Conservation (phyloP, 2,329 filamentous ascomycete genomes). For the Blastomyces gilchristii region DNA sequence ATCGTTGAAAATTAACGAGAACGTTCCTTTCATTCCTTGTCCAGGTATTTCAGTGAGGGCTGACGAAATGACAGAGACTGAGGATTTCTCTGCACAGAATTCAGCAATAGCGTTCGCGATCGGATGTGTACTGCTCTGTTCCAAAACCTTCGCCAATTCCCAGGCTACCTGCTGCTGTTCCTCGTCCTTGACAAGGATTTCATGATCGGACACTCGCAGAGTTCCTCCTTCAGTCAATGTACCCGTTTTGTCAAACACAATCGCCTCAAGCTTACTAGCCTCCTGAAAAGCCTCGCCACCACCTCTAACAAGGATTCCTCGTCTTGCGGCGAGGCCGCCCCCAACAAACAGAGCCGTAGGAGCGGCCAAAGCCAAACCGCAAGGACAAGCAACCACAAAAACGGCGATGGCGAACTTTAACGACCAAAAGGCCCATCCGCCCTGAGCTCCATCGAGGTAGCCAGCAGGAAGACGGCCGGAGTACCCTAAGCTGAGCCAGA, state of each 20-base stretch:
- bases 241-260: constrained; percentile 84
- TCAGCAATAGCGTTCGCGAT: constrained; percentile 46
- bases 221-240: constrained; percentile 62
- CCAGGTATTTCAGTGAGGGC: constrained; percentile 47
- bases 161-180: constrained; percentile 34
- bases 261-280: constrained; percentile 63
- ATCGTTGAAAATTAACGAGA: constrained; percentile 28
- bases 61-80: constrained; percentile 21
- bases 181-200: constrained; percentile 29
- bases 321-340: constrained; percentile 64
- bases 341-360: constrained; percentile 81
- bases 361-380: constrained; percentile 72
- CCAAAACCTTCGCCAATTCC: constrained; percentile 41
- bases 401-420: constrained; percentile 66
- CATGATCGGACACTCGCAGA: constrained; percentile 45
- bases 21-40: constrained; percentile 47
- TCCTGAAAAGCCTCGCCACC: constrained; percentile 80
- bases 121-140: constrained; percentile 51
- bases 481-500: constrained; percentile 38
- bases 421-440: constrained; percentile 44
- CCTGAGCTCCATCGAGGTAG: constrained; percentile 42
- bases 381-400: constrained; percentile 79
- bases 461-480: constrained; percentile 38
- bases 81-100: constrained; percentile 35
- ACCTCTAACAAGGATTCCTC: constrained; percentile 73